Evolutionary conservation across 495 filamentous ascomycete species (phyloP).

Genomic region (Cercophora newfieldiana): DNA sequence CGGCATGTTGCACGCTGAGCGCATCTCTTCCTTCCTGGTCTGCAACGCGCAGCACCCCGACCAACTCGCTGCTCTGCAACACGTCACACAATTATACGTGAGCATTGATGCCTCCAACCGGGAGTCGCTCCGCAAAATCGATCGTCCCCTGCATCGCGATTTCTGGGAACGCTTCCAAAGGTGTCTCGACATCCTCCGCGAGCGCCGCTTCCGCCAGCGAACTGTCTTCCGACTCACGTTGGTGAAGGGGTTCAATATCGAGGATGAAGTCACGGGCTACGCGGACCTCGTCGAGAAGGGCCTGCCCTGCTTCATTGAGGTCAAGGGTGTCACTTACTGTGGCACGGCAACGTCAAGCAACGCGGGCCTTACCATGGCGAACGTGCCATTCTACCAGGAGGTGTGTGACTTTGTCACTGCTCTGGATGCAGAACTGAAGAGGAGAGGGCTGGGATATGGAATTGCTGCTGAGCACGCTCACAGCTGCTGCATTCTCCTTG

Average conservation of each 20-base stretch:
- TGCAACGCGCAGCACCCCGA: conserved; percentile 98
- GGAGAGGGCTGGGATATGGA: conserved; percentile 74
- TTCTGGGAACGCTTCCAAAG: conserved; percentile 94
- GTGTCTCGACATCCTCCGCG: conserved; percentile 85
- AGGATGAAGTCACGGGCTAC: conserved; percentile 88
- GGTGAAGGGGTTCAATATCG: conserved; percentile 94
- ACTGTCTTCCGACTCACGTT: conserved; percentile 95
- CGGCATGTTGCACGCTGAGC: conserved; percentile 74
- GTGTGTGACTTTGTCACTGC: conserved; percentile 75
- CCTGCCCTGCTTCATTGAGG: conserved; percentile 85
- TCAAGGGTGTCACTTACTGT: conserved; percentile 97
- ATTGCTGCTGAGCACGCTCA: conserved; percentile 94
- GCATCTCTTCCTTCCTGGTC: conserved; percentile 90
- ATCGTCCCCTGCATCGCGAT: conserved; percentile 89
- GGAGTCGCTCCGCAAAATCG: conserved; percentile 83
- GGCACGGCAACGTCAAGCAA: conserved; percentile 78
- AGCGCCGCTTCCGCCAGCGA: conserved; percentile 76
- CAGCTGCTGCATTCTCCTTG: conserved; percentile 87
- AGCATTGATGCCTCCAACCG: conserved; percentile 90
- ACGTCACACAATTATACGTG: conserved; percentile 93
- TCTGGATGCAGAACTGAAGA: conserved; percentile 63
- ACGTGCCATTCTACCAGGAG: conserved; percentile 93
- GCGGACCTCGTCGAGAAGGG: conserved; percentile 82
- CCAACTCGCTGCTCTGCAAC: conserved; percentile 75
- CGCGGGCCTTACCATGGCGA: conserved; percentile 89